phyloP scores from a whole-genome alignment of 805 yeast genomes.

The Wickerhamomyces queroliae region DNA sequence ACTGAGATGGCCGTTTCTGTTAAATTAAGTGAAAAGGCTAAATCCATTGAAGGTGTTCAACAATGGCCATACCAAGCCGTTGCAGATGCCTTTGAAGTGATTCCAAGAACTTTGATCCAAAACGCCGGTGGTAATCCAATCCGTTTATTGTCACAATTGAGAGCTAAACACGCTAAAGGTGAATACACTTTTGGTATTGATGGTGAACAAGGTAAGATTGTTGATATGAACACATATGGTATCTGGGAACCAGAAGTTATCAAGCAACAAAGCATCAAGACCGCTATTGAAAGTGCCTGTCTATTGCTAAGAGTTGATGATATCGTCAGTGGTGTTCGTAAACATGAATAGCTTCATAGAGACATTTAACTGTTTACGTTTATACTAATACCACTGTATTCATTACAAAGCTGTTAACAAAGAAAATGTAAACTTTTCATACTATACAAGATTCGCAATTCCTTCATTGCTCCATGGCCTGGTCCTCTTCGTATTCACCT shows the following conservation, averaged over 20 bases:
- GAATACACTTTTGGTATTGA: conserved; percentile 83
- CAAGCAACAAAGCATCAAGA: conserved; percentile 93
- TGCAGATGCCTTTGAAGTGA: conserved; percentile 97
- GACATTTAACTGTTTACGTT: no score
- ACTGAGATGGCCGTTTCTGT: conserved; percentile 98
- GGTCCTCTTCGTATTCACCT: conserved; percentile 1
- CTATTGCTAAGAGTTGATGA: conserved; percentile 93
- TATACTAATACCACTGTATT: no score
- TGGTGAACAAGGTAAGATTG: conserved; percentile 91
- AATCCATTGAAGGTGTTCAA: conserved; percentile 86
- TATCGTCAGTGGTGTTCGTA: conserved; percentile 93
- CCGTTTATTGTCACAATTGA: conserved; percentile 78
- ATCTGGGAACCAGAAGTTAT: conserved; percentile 99
- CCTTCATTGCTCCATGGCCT: conserved; percentile 1
- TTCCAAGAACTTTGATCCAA: conserved; percentile 95
- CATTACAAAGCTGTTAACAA: no score
- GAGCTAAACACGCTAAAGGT: conserved; percentile 96
- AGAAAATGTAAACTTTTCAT: background rate
- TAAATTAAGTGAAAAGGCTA: conserved; percentile 81
- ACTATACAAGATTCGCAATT: background rate
- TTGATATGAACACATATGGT: conserved; percentile 93
- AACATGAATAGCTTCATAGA: conserved; percentile 32
- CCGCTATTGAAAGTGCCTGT: conserved; percentile 97
- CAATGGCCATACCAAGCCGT: conserved; percentile 99
- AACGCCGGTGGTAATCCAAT: conserved; percentile 98